phyloP scores from a whole-genome alignment of 2,329 filamentous ascomycete genomes.

The Myriangium duriaei region DNA sequence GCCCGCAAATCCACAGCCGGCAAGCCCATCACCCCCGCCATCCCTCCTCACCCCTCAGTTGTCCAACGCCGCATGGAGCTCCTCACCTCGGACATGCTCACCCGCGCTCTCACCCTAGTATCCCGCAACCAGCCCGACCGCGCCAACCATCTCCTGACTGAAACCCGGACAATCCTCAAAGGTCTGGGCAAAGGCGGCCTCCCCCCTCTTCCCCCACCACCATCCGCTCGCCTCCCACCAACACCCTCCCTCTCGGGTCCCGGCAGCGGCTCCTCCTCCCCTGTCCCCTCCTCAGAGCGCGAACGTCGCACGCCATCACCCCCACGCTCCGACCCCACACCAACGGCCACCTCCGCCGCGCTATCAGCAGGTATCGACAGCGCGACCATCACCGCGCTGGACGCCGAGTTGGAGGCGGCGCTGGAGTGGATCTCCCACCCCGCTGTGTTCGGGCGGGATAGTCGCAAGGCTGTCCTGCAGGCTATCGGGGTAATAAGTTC shows the following conservation, averaged over 20 bases:
- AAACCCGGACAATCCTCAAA: conserved; percentile 90
- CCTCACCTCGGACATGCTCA: conserved; percentile 95
- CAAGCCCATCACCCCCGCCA: conserved; percentile 53
- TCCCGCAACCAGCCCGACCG: conserved; percentile 86
- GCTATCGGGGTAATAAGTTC: conserved; percentile 94
- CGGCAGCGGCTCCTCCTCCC: conserved; percentile 13
- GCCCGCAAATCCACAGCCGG: conserved; percentile 21
- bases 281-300: conserved; percentile 12
- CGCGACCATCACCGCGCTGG: conserved; percentile 70
- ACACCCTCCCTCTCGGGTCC: conserved; percentile 19
- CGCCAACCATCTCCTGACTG: conserved; percentile 79
- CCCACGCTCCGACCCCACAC: conserved; percentile 19
- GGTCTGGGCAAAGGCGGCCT: conserved; percentile 90
- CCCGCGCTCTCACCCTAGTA: conserved; percentile 78
- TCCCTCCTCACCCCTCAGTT: conserved; percentile 87
- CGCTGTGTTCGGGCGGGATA: conserved; percentile 85
- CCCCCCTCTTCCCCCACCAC: conserved; percentile 66
- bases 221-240: conserved; percentile 24
- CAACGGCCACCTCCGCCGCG: conserved; percentile 40
- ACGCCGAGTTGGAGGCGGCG: conserved; percentile 78
- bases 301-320: conserved; percentile 30
- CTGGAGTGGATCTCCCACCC: conserved; percentile 98
- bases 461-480: conserved; percentile 87
- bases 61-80: conserved; percentile 97
- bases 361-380: conserved; percentile 65